These are phyloP conservation scores for Fusarium sororula DNA, from an alignment of 2,329 filamentous ascomycete genomes.

Conservation along the genomic window DNA sequence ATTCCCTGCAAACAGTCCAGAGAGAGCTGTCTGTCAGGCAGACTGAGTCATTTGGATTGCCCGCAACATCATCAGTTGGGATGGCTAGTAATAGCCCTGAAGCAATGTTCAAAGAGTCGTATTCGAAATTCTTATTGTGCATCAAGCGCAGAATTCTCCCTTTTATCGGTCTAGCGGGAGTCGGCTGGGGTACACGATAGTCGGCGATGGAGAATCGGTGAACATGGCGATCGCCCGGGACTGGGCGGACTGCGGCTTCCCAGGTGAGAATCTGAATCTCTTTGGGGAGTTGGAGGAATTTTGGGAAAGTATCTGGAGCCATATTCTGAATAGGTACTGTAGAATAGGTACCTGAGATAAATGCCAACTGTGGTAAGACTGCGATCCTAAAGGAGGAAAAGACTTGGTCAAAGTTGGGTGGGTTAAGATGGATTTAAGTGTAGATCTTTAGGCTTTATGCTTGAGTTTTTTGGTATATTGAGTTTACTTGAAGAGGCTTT, in stretches of 20 bases:
- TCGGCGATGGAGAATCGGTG: slow-evolving; percentile 19
- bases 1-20: slow-evolving; percentile 10
- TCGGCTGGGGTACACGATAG: background rate
- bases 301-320: background rate
- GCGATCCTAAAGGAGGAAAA: too few species aligned
- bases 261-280: slow-evolving; percentile 22
- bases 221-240: slow-evolving; percentile 1
- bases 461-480: background rate
- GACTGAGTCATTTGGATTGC: slow-evolving; percentile 16
- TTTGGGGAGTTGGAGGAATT: background rate
- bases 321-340: background rate
- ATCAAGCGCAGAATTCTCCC: background rate
- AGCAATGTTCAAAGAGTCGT: background rate
- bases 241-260: slow-evolving; percentile 17
- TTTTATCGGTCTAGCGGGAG: background rate
- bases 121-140: background rate
- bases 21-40: slow-evolving; percentile 20
- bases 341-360: background rate
- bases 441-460: background rate
- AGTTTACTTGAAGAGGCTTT: rapidly evolving
- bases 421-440: rapidly evolving
- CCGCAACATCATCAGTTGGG: background rate
- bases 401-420: too few species aligned
- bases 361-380: too few species aligned
- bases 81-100: background rate